Percentiles rank a stretch among this genome's conserved stretches.
Conservation (phyloP, 1,284 basidiomycete species). For the Papiliotrema fonsecae region DNA sequence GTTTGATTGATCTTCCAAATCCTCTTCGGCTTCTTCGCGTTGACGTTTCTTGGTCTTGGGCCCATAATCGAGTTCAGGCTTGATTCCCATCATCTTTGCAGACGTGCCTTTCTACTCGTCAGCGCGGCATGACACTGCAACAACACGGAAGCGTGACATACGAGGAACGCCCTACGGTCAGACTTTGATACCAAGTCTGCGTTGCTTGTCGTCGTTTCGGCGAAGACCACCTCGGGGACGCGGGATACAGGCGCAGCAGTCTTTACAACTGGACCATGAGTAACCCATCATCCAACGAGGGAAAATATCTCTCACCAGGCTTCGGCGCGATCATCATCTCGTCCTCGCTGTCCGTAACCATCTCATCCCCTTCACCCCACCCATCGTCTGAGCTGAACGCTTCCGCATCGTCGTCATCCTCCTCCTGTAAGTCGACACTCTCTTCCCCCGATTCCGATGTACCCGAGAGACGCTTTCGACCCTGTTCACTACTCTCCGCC, state of each 20-base stretch:
- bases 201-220: constrained; percentile 7
- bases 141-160: constrained; percentile 11
- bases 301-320: constrained; percentile 8
- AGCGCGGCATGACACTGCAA: not conserved
- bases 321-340: constrained; percentile 11
- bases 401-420: constrained; percentile 26
- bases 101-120: constrained; percentile 34
- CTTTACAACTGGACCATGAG: not conserved
- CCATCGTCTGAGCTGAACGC: constrained; percentile 38
- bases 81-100: constrained; percentile 45
- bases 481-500: constrained; percentile 27
- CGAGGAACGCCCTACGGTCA: constrained; percentile 44
- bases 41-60: constrained; percentile 17
- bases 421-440: constrained; percentile 9
- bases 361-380: constrained; percentile 37
- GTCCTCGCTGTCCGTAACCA: constrained; percentile 40
- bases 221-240: constrained; percentile 44
- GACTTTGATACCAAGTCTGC: constrained; percentile 29
- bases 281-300: not conserved
- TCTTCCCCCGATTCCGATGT: constrained; percentile 9
- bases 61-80: constrained; percentile 16
- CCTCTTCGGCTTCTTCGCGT: constrained; percentile 31
- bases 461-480: constrained; percentile 13
- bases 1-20: constrained; percentile 30
- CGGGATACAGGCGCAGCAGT: not conserved